Evolutionary conservation across 1,284 basidiomycete species (phyloP), one percentile per base, ranked within the genome.

Genomic region (Tranzscheliella williamsii): DNA sequence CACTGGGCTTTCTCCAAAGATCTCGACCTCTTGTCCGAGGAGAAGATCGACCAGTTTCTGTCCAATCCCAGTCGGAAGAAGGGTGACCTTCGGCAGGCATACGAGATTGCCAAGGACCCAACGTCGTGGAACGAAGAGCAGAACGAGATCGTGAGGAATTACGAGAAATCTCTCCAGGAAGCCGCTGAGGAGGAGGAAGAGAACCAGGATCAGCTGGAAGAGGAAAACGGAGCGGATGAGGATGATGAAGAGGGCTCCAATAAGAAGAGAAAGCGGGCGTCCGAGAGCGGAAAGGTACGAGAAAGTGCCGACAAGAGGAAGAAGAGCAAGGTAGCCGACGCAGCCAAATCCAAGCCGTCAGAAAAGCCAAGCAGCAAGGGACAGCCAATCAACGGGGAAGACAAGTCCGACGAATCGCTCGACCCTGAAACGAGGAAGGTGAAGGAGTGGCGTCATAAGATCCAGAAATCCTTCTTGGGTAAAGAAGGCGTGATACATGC

Each of bases 11-110:
- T 85, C 17, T 79, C 87, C 5, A 87, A 87, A 70, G 92, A 95
- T 76, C 85, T 96, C 55, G 88, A 86, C 23, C 84, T 84, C 57
- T 83, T 96, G 27, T 85, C 86, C 69, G 79, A 81, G 23, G 85
- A 89, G 75, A 89, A 92, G 80, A 94, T 96, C 79, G 83, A 88
- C 64, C 83, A 86, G 5, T 95, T 86, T 80, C 85, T 95, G 78
- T 82, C 67, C 86, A 88, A 75, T 84, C 84, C 46, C 79, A 81
- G 78, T 70, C 80, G 79, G 78, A 91, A 90, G 81, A 86, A 85
- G 74, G 85, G 84, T 29, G 87, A 91, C 33, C 85, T 97, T 32
- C 79, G 87, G 30, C 79, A 83, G 42, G 91, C 88, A 13, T 97
- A 96, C 80, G 82, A 85, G 67, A 85, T 88, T 65, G 91, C 92